Evolutionary conservation across 768 basidiomycete genomes (phyloP).

Genomic region (Rhizopogon sp.): DNA sequence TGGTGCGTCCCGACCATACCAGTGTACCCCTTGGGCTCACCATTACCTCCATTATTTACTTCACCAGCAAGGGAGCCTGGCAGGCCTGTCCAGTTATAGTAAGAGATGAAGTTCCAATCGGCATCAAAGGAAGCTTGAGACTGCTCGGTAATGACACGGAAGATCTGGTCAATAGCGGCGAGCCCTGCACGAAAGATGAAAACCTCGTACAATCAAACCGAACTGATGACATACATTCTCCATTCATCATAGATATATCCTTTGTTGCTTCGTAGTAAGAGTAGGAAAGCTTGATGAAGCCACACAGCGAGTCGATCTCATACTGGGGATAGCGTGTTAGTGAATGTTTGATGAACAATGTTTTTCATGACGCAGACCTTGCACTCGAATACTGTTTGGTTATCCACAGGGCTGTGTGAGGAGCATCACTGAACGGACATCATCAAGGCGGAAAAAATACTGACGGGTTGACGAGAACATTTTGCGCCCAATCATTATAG

Average conservation of each 20-base stretch:
- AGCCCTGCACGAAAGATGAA: slow-evolving; percentile 43
- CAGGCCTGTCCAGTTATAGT: slow-evolving; percentile 80
- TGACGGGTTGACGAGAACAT: slow-evolving; percentile 71
- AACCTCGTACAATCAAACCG: neutral
- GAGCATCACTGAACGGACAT: neutral
- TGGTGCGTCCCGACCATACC: slow-evolving; percentile 75
- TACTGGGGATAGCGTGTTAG: slow-evolving; percentile 38
- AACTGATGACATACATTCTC: slow-evolving; percentile 44
- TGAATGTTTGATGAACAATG: neutral
- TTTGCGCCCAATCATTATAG: slow-evolving; percentile 65
- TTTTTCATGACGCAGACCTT: slow-evolving; percentile 41
- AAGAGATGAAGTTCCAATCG: slow-evolving; percentile 69
- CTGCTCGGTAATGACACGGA: slow-evolving; percentile 73
- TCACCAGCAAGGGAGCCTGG: slow-evolving; percentile 52
- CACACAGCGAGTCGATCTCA: slow-evolving; percentile 74
- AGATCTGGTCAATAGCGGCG: slow-evolving; percentile 62
- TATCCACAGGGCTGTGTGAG: slow-evolving; percentile 52
- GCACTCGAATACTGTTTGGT: slow-evolving; percentile 75
- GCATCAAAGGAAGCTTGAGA: slow-evolving; percentile 66
- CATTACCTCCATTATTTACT: slow-evolving; percentile 65
- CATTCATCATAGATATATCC: slow-evolving; percentile 68
- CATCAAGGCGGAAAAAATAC: slow-evolving; percentile 14
- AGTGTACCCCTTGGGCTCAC: slow-evolving; percentile 71
- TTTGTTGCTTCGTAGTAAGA: slow-evolving; percentile 69
- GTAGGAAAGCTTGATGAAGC: slow-evolving; percentile 73